Base-by-base conservation (phyloP, 2,329 filamentous ascomycete genomes). In the Aspergillus ruber region DNA sequence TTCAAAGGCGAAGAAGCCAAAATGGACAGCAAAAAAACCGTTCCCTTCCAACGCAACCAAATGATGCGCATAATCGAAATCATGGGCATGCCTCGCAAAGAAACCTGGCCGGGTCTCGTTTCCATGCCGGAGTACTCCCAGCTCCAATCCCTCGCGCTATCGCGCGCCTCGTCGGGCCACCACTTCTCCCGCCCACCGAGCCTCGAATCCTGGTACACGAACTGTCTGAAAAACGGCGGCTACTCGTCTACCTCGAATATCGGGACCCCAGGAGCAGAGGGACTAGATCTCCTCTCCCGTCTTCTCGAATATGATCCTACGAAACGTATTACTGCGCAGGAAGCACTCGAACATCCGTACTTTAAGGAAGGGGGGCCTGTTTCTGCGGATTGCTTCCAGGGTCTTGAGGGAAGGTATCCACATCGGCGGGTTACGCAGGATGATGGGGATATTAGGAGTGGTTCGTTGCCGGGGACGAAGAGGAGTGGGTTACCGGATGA, bases 41-140 rank as follows among this genome's bases (percentile, higher is more conserved):
- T 97, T 0, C 93, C 93, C 0, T 98, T 98, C 59, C 93, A 98
- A 69, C 82, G 90, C 12, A 96, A 96, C 61, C 93, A 98, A 72
- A 97, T 98, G 91, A 89, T 93, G 63, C 96, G 95, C 71, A 98
- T 98, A 58, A 88, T 95, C 33, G 93, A 98, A 63, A 90, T 98
- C 53, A 85, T 98, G 74, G 93, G 93, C 25, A 74, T 95, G 55
- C 93, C 93, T 0, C 88, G 81, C 6, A 91, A 91, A 60, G 88
- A 95, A 43, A 81, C 83, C 21, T 98, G 93, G 93, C 88, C 90
- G 0, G 77, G 91, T 23, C 74, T 98, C 2, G 75, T 82, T 1
- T 81, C 84, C 35, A 95, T 95, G 86, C 90, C 89, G 0, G 93
- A 98, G 69, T 95, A 87, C 61, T 72, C 71, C 33, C 86, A 93